Conservation (phyloP, 768 basidiomycete species). For the Chiua virens region DNA sequence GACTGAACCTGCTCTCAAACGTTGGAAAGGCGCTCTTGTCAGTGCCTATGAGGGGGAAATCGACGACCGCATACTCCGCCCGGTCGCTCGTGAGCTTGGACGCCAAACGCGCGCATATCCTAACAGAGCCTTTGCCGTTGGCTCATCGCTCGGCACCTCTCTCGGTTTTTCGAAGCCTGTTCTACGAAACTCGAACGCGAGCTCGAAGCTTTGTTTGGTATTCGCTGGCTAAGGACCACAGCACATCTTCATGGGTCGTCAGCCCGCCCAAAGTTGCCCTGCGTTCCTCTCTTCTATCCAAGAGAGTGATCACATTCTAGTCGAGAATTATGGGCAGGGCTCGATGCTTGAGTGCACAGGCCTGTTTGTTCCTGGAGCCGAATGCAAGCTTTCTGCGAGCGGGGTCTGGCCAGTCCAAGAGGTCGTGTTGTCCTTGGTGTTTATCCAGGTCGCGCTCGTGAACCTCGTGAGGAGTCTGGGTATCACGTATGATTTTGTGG, state of each 20-base stretch:
- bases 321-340: slow-evolving; percentile 24
- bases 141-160: slow-evolving; percentile 16
- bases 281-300: slow-evolving; percentile 30
- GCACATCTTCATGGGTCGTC: slow-evolving; percentile 37
- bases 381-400: slow-evolving; percentile 21
- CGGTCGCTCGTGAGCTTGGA: slow-evolving; percentile 26
- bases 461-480: slow-evolving; percentile 34
- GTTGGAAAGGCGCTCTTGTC: slow-evolving; percentile 25
- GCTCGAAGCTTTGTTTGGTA: slow-evolving; percentile 34
- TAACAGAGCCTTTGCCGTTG: slow-evolving; percentile 26
- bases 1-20: slow-evolving; percentile 24
- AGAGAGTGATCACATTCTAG: slow-evolving; percentile 35
- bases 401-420: slow-evolving; percentile 35
- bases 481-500: slow-evolving; percentile 32
- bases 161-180: slow-evolving; percentile 32
- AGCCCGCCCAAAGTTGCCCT: slow-evolving; percentile 33
- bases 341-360: slow-evolving; percentile 36
- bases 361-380: slow-evolving; percentile 29
- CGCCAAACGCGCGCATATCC: slow-evolving; percentile 31
- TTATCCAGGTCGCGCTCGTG: slow-evolving; percentile 34
- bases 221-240: slow-evolving; percentile 39
- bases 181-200: slow-evolving; percentile 19
- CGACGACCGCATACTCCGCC: slow-evolving; percentile 24
- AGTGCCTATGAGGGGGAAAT: slow-evolving; percentile 13
- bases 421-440: slow-evolving; percentile 33